Evolutionary conservation across 1,139 yeast species (phyloP), one percentile per base, ranked within the genome.

Genomic region (Candida frijolesensis): DNA sequence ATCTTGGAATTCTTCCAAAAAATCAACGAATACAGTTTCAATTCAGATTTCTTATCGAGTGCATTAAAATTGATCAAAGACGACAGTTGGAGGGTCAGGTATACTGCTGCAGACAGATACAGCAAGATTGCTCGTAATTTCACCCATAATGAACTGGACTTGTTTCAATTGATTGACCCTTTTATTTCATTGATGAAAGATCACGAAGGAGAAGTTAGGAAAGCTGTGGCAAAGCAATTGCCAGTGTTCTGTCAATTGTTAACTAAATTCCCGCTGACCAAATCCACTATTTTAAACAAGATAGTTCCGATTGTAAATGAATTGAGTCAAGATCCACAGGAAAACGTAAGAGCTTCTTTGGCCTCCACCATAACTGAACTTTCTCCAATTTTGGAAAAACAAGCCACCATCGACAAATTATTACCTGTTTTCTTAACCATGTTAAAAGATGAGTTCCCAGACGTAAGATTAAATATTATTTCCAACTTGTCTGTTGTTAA

Each of bases 1-100:
- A 85, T 87, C 45, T 70, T 87, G 57, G 81, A 80, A 54, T 85
- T 82, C 62, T 83, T 86, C 72, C 83, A 82, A 59, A 68, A 72
- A 18, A 79, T 80, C 54, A 69, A 79, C 51, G 89, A 86, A 60
- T 67, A 67, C 40, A 71, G 83, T 27, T 88, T 85, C 65, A 79
- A 82, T 58, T 74, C 80, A 41, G 88, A 84, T 58, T 76, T 87
- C 54, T 76, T 87, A 56, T 74, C 78, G 48, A 79, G 82, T 54
- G 65, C 69, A 54, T 78, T 87, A 55, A 83, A 84, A 57, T 79
- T 95, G 58, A 85, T 89, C 55, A 81, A 79, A 57, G 99, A 95
- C 71, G 92, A 90, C 70, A 88, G 96, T 62, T 95, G 99, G 99
- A 86, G 99, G 68, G 98, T 95, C 51, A 83, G 99, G 63, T 95